Conservation (phyloP, 768 basidiomycete genomes). For the Tulasnella sp. region DNA sequence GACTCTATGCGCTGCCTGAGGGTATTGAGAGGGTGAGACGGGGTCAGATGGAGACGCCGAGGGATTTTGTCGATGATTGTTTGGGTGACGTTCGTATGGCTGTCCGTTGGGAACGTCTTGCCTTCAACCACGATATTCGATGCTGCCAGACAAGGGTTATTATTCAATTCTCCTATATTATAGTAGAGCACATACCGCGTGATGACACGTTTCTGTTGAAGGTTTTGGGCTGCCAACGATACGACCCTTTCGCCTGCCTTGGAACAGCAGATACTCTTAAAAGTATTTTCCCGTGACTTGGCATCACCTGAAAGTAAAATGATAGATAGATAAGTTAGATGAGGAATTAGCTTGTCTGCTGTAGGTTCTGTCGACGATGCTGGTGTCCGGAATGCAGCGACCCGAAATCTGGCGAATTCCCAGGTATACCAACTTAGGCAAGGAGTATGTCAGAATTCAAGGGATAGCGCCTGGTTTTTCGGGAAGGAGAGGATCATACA, state of each 20-base stretch:
- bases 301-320: background rate
- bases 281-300: background rate
- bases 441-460: background rate
- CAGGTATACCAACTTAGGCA: background rate
- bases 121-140: conserved; percentile 21
- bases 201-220: background rate
- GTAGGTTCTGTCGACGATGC: background rate
- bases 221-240: background rate
- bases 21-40: conserved; percentile 76
- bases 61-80: conserved; percentile 75
- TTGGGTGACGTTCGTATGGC: conserved; percentile 72
- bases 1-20: conserved; percentile 74
- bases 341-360: background rate
- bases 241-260: background rate
- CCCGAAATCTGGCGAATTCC: background rate
- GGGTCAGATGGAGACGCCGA: conserved; percentile 60
- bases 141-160: background rate
- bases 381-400: background rate
- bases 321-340: background rate
- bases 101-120: conserved; percentile 53
- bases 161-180: background rate
- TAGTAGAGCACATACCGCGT: background rate
- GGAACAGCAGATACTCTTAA: background rate
- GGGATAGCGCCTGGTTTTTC: background rate
- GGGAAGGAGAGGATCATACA: background rate